Conservation (phyloP, 2,329 filamentous ascomycete genomes). For the Aspergillus thermomutatus region DNA sequence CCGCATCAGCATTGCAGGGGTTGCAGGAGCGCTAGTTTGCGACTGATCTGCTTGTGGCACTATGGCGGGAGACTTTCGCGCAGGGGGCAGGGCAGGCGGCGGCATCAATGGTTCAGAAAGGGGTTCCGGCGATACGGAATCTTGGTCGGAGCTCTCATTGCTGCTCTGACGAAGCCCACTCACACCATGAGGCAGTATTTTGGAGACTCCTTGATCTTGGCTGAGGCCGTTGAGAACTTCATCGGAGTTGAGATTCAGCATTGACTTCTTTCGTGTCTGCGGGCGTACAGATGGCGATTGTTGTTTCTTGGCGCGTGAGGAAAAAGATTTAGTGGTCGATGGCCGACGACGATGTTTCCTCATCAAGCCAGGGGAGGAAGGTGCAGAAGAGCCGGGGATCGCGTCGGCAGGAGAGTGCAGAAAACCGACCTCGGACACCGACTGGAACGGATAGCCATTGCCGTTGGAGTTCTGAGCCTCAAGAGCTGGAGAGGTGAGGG, state of each 20-base stretch:
- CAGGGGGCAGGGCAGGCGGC: constrained; percentile 44
- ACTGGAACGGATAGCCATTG: constrained; percentile 35
- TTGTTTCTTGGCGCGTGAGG: constrained; percentile 36
- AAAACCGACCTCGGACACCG: constrained; percentile 39
- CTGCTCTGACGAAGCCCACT: constrained; percentile 35
- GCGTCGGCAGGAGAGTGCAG: constrained; percentile 42
- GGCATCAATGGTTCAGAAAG: constrained; percentile 51
- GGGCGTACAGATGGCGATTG: constrained; percentile 45
- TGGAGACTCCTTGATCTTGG: constrained; percentile 30
- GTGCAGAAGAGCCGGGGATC: constrained; percentile 28
- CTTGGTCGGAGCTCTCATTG: constrained; percentile 45
- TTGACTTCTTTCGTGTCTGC: constrained; percentile 35
- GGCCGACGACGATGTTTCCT: constrained; percentile 40
- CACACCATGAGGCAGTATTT: constrained; percentile 22
- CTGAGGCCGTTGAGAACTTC: constrained; percentile 34
- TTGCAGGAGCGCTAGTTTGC: constrained; percentile 61
- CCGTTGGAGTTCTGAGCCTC: constrained; percentile 43
- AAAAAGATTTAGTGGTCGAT: constrained; percentile 31
- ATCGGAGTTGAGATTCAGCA: constrained; percentile 30
- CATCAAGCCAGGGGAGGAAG: constrained; percentile 31
- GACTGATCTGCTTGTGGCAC: constrained; percentile 28
- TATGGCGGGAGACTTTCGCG: constrained; percentile 40
- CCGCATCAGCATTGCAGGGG: constrained; percentile 84
- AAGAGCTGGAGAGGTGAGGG: constrained; percentile 49
- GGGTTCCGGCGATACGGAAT: constrained; percentile 49